Conservation (phyloP, 331 rosid genomes). For the Acacia pycnantha region DNA sequence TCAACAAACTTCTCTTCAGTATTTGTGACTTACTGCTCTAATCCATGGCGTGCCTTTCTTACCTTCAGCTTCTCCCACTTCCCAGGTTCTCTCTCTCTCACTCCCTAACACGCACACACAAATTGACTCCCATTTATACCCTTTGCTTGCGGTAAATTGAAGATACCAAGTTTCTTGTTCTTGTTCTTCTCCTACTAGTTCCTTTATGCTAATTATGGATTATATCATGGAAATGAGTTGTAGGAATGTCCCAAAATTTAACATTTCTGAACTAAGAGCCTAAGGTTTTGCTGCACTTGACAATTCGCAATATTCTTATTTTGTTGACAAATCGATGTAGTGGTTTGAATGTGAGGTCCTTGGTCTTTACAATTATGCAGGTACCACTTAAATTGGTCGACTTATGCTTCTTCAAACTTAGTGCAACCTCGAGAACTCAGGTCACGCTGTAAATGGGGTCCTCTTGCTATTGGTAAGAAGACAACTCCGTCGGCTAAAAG, state of each 20-base stretch:
- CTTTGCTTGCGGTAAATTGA: neutral
- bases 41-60: slow-evolving; percentile 64
- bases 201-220: neutral
- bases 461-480: slow-evolving; percentile 66
- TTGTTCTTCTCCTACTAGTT: neutral
- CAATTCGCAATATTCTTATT: neutral
- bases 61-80: slow-evolving; percentile 55
- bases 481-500: slow-evolving; percentile 54
- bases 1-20: slow-evolving; percentile 25
- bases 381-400: slow-evolving; percentile 48
- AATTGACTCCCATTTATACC: neutral
- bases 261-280: slow-evolving; percentile 21
- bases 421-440: slow-evolving; percentile 51
- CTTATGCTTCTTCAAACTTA: slow-evolving; percentile 35
- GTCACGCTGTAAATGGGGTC: slow-evolving; percentile 48
- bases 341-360: slow-evolving; percentile 25
- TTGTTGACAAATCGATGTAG: slow-evolving; percentile 2
- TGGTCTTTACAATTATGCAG: slow-evolving; percentile 45
- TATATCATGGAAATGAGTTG: neutral
- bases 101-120: neutral
- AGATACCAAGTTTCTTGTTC: neutral
- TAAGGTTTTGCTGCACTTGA: neutral
- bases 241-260: neutral
- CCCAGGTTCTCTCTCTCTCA: slow-evolving; percentile 62
- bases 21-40: slow-evolving; percentile 15